phyloP scores from a whole-genome alignment of 2,329 filamentous ascomycete genomes.

The Colletotrichum sansevieriae region DNA sequence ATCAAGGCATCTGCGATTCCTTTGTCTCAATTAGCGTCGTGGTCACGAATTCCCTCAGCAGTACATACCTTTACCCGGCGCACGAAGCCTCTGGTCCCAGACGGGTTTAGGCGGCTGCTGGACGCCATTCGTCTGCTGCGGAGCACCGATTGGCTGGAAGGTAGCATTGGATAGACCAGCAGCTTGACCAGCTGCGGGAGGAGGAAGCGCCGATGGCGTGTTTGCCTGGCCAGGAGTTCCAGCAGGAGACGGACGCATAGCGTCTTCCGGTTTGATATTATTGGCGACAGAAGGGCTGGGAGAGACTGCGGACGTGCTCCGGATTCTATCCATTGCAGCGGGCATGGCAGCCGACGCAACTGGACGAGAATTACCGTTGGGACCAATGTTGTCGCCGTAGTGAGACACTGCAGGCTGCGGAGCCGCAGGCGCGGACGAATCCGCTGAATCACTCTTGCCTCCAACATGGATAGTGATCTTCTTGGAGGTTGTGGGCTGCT shows the following conservation, averaged over 20 bases:
- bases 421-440: conserved; percentile 62
- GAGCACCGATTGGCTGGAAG: conserved; percentile 40
- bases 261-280: conserved; percentile 53
- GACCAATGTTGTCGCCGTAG: conserved; percentile 51
- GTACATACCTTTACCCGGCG: conserved; percentile 57
- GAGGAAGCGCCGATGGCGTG: conserved; percentile 29
- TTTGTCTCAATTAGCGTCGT: conserved; percentile 49
- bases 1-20: conserved; percentile 74
- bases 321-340: conserved; percentile 36
- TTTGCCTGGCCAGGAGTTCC: conserved; percentile 46
- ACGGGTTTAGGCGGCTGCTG: conserved; percentile 50
- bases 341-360: conserved; percentile 35
- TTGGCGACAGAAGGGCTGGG: conserved; percentile 58
- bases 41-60: background rate
- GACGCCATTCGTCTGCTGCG: conserved; percentile 49
- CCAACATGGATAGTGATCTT: conserved; percentile 81
- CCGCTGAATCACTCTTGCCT: conserved; percentile 66
- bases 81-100: conserved; percentile 52
- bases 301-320: conserved; percentile 58
- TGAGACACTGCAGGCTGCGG: conserved; percentile 53
- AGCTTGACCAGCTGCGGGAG: conserved; percentile 43
- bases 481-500: conserved; percentile 57
- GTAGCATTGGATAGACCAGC: conserved; percentile 39
- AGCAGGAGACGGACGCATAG: conserved; percentile 50
- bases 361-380: conserved; percentile 42